A percentile compares a stretch with the other conserved stretches of the same genome.
These are phyloP conservation scores for Spathaspora sp. DNA, from an alignment of 1,139 yeast species.

Conservation along the genomic window DNA sequence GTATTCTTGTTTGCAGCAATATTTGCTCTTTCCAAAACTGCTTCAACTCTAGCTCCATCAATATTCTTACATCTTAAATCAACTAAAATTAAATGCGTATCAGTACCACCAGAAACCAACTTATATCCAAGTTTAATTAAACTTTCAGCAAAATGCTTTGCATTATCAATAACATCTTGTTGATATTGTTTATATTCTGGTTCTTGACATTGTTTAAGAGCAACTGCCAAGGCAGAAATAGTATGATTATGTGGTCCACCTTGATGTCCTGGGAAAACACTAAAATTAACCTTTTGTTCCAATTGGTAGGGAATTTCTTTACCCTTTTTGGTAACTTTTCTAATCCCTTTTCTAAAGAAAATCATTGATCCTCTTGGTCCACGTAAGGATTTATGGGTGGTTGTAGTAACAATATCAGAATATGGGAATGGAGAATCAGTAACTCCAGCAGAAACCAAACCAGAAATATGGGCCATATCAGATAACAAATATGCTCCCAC, in stretches of 20 bases:
- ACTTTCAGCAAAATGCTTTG: conserved; percentile 71
- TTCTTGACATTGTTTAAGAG: conserved; percentile 82
- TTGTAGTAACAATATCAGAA: conserved; percentile 95
- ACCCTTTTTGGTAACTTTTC: conserved; percentile 83
- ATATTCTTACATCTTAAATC: conserved; percentile 81
- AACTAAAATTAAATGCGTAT: conserved; percentile 87
- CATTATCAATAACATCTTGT: conserved; percentile 76
- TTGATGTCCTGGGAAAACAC: conserved; percentile 98
- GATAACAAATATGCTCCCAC: conserved; percentile 90
- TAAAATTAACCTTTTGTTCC: conserved; percentile 87
- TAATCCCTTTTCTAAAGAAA: conserved; percentile 89
- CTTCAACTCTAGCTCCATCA: conserved; percentile 95
- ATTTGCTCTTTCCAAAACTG: conserved; percentile 83
- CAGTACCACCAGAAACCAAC: conserved; percentile 90
- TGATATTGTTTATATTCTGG: conserved; percentile 90
- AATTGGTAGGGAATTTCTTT: conserved; percentile 84
- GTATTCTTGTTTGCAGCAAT: conserved; percentile 96
- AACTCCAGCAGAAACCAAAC: conserved; percentile 90
- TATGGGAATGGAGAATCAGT: conserved; percentile 91
- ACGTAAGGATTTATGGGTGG: conserved; percentile 94
- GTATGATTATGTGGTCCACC: conserved; percentile 99
- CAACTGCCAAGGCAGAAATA: conserved; percentile 92
- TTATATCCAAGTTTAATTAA: conserved; percentile 67
- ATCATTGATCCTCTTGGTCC: conserved; percentile 99
- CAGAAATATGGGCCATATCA: conserved; percentile 97